Evolutionary conservation across 768 basidiomycete species (phyloP), one percentile per base, ranked within the genome.

Genomic region (Boletus vermiculosoides): DNA sequence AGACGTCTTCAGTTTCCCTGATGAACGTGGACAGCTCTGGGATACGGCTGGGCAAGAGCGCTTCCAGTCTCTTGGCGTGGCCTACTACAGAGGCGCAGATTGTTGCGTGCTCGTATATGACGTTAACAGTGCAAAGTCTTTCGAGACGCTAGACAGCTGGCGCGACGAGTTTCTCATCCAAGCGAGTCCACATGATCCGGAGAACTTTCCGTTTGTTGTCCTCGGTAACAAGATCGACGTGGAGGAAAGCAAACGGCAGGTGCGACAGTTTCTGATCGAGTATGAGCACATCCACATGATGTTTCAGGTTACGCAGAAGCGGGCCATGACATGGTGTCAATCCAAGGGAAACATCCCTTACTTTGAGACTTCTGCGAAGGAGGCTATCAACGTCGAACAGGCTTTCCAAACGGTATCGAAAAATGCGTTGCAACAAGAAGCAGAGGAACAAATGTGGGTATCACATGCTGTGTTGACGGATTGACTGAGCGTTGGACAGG

Each of bases 201-300:
- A 98, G 82, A 98, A 98, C 79, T 99, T 99, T 75, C 97, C 97
- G 7, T 99, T 99, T 68, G 95, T 99, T 54, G 96, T 99, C 13
- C 77, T 99, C 57, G 97, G 97, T n/a, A 99, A 99, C 79, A 99
- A 99, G 92, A 96, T 99, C 72, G 97, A 99, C 72, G 92, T 98
- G 67, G 97, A 98, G 77, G 97, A 98, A 79, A 90, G 87, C 73
- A 98, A 98, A 75, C 86, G 96, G 62, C 94, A 97, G 86, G 95
- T 94, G 55, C 59, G 82, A 66, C 20, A 2, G 7, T 40, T 30
- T 6, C 22, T 42, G 16, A 40, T 39, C 20, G 30, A 37, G 31
- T 5, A n/a, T 39, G 55, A 40, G 33, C 42, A 1, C 36, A 5
- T 23, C 28, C 16, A 59, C 45, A 63, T 28, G 51, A 41, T 28